Evolutionary conservation across 352 stramenopile genomes (phyloP).

Genomic region (Phytophthora syringae): DNA sequence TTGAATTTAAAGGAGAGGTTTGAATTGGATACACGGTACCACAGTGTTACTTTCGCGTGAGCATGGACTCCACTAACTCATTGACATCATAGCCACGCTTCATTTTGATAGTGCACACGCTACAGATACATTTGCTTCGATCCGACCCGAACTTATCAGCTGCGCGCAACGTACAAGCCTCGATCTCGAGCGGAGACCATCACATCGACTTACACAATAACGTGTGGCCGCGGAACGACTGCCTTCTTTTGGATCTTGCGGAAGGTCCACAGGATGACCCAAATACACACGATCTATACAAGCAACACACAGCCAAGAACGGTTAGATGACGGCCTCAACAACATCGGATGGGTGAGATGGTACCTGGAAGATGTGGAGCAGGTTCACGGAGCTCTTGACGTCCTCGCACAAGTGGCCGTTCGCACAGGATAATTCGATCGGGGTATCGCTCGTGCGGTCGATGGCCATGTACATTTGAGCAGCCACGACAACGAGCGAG

Average conservation of each 20-base stretch:
- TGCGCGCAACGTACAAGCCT: no score
- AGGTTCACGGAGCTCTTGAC: slow-evolving; percentile 47
- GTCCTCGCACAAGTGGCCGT: slow-evolving; percentile 56
- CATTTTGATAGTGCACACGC: slow-evolving; percentile 37
- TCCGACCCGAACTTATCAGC: slow-evolving; percentile 22
- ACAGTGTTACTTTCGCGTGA: no score
- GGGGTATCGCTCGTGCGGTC: slow-evolving; percentile 33
- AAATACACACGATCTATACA: slow-evolving; percentile 40
- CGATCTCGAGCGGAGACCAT: background rate
- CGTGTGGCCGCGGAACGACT: slow-evolving; percentile 35
- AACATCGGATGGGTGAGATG: background rate
- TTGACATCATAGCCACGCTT: no score
- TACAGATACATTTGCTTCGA: slow-evolving; percentile 30
- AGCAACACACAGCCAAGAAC: slow-evolving; percentile 6
- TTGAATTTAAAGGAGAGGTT: no score
- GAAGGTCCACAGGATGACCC: slow-evolving; percentile 49
- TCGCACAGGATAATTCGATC: slow-evolving; percentile 66
- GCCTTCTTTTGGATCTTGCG: slow-evolving; percentile 48
- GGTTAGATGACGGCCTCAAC: slow-evolving; percentile 3
- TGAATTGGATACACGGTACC: no score
- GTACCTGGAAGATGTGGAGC: slow-evolving; percentile 61
- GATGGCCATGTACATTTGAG: slow-evolving; percentile 63
- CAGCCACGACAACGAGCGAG: slow-evolving; percentile 42
- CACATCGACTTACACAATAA: slow-evolving; percentile 13
- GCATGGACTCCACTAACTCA: no score